Percentiles rank a stretch among this genome's conserved stretches.
Conservation (phyloP, 768 basidiomycete genomes). For the Neoboletus subvelutipes region DNA sequence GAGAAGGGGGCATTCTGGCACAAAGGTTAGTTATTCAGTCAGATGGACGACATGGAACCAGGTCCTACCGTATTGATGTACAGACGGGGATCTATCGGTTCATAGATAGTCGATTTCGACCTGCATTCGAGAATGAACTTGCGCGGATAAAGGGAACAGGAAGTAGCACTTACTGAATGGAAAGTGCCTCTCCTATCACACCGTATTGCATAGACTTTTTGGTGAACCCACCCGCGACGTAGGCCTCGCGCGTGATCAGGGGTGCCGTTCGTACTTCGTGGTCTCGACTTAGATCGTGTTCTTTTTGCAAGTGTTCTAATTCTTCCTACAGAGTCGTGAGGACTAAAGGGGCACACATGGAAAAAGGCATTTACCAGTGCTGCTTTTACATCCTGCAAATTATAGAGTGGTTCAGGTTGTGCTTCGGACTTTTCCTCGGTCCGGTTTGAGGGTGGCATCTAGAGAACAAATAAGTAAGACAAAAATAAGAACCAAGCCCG, state of each 20-base stretch:
- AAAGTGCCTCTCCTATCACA: constrained; percentile 43
- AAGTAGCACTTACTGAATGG: constrained; percentile 29
- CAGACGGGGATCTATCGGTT: constrained; percentile 45
- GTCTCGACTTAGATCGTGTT: constrained; percentile 14
- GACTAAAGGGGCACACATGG: neutral
- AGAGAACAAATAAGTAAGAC: neutral
- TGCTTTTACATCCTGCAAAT: constrained; percentile 9
- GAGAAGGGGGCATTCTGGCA: constrained; percentile 67
- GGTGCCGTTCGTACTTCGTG: constrained; percentile 44
- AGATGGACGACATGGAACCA: neutral
- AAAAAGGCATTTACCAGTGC: neutral
- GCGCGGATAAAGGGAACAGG: neutral
- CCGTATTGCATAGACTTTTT: constrained; percentile 52
- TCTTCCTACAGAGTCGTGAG: constrained; percentile 1
- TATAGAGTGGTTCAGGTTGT: neutral
- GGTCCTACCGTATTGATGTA: constrained; percentile 61
- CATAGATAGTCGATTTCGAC: constrained; percentile 28
- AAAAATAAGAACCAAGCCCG: neutral
- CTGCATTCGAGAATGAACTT: constrained; percentile 17
- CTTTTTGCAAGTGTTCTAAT: constrained; percentile 8
- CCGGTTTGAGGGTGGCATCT: neutral
- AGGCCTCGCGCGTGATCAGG: constrained; percentile 46
- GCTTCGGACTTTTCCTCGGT: neutral
- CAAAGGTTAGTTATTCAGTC: neutral
- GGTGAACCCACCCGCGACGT: constrained; percentile 24